Evolutionary conservation across 106 monocot species (phyloP), one percentile per base, ranked within the genome.

Genomic region (Alisma plantagoaquatica): DNA sequence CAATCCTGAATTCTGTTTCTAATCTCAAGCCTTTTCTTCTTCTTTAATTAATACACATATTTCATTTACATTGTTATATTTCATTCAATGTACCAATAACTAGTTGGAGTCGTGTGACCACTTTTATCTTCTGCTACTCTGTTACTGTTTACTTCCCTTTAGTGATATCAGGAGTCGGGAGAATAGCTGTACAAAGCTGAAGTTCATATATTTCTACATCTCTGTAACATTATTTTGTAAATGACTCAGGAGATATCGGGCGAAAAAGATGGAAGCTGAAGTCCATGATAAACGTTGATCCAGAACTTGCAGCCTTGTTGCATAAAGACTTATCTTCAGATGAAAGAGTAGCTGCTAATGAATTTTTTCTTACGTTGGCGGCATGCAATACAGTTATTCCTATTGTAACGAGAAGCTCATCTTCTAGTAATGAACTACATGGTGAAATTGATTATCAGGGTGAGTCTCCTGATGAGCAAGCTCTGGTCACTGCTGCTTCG

Each of bases 371-470:
- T 49, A 75, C 88, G 21, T 68, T 96, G 69, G 94, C 94, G 17
- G 88, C 88, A 11, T 96, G 94, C 51, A 96, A 96, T 44, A 96
- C 94, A 33, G 94, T 96, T n/a, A 84, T 96, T 59, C 94, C 94
- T 55, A 76, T 96, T 52, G 28, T 47, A 29, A 50, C 53, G 41
- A 61, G 55, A 51, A 47, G 46, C 57, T 57, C 54, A 14, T 75
- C 75, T 60, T 10, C 24, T 43, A 49, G 51, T 74, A 33, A 35
- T 49, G 57, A 74, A 53, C 87, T 75, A 27, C 62, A 32, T 46
- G 71, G 64, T 48, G 62, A 25, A 31, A 77, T 96, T 49, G 70
- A 84, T 21, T 96, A 96, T 61, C 94, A 96, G 68, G 94, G 94
- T 31, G 88, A 96, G 61, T 96, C 94, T 49, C 94, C 94, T 62